These are phyloP conservation scores for Reutealis trisperma DNA, from an alignment of 345 rosid genomes.

Conservation along the genomic window DNA sequence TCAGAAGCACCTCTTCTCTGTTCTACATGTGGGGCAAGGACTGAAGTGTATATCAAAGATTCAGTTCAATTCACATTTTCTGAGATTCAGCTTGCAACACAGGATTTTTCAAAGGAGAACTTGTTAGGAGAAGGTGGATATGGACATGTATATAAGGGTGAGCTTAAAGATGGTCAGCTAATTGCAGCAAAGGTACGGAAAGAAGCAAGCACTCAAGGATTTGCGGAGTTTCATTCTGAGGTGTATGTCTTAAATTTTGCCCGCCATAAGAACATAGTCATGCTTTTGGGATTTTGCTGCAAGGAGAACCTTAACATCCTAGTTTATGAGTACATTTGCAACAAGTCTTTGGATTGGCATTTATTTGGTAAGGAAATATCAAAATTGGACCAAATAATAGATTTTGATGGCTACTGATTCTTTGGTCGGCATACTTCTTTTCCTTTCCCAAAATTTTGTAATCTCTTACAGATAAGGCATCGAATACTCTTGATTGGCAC, in stretches of 20 bases:
- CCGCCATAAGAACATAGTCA: slow-evolving; percentile 71
- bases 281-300: slow-evolving; percentile 66
- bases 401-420: neutral
- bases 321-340: slow-evolving; percentile 71
- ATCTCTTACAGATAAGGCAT: slow-evolving; percentile 29
- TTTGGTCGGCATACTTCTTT: neutral
- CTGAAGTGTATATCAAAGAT: slow-evolving; percentile 48
- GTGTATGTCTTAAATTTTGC: slow-evolving; percentile 54
- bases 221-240: slow-evolving; percentile 55
- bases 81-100: slow-evolving; percentile 57
- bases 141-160: slow-evolving; percentile 59
- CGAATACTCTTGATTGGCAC: slow-evolving; percentile 56
- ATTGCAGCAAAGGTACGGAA: slow-evolving; percentile 63
- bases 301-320: slow-evolving; percentile 62
- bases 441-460: neutral
- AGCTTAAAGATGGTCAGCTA: slow-evolving; percentile 51
- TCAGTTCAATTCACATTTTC: slow-evolving; percentile 43
- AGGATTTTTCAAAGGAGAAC: slow-evolving; percentile 47
- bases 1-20: slow-evolving; percentile 54
- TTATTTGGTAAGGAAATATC: slow-evolving; percentile 48
- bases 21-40: slow-evolving; percentile 49
- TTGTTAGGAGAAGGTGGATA: slow-evolving; percentile 65
- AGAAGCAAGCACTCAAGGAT: slow-evolving; percentile 60
- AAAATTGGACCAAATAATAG: neutral
- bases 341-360: slow-evolving; percentile 64